Base-by-base conservation (phyloP, 352 stramenopile species). In the Thraustochytrium striatum region DNA sequence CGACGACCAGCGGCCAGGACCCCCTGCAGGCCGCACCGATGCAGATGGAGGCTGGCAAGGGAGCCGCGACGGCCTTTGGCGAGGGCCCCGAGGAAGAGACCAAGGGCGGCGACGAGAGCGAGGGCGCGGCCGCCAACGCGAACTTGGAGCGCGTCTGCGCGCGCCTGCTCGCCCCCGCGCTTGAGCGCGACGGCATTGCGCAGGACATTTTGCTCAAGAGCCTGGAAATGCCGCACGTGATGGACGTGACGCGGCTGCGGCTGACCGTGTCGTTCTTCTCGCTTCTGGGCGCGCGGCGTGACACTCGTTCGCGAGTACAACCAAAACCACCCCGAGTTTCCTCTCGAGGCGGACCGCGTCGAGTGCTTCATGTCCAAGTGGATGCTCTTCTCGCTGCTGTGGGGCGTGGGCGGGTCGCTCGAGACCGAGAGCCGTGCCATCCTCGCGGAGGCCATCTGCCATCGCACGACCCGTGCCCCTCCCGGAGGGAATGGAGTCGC, bases 341-440 rank as follows among this genome's bases (percentile, higher is more conserved):
- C 95, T 0, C 98, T 99, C 92, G 89, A 87, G 0, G 88, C 89
- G 44, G 94, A 98, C n/a, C 95, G 98, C 84, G 93, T 98, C 83
- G 87, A 92, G 41, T 88, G 89, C 44, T 99, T 99, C 86, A 88
- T 96, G 5, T 90, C 93, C 19, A 96, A 97, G 44, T 99, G 95
- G 94, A 86, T 99, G 61, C 85, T 98, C n/a, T 97, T 99, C 81
- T 95, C 94, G 21, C 87, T 98, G 55, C 83, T 98, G 33, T 99
- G 96, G 96, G 94, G 95, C n/a, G 98, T 99, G 84, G 94, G 94
- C 62, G 95, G 95, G 28, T 98, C 94, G 50, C 94, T 98, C 84
- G 91, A 96, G 61, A 96, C 91, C 53, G 85, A 87, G 41, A 93
- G 97, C 53, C 90, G 96, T 11, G 89, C 94, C 44, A 86, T 94